Percentiles rank a stretch among this genome's conserved stretches.
phyloP scores from a whole-genome alignment of 345 rosid genomes.

The Limnanthes douglasii region DNA sequence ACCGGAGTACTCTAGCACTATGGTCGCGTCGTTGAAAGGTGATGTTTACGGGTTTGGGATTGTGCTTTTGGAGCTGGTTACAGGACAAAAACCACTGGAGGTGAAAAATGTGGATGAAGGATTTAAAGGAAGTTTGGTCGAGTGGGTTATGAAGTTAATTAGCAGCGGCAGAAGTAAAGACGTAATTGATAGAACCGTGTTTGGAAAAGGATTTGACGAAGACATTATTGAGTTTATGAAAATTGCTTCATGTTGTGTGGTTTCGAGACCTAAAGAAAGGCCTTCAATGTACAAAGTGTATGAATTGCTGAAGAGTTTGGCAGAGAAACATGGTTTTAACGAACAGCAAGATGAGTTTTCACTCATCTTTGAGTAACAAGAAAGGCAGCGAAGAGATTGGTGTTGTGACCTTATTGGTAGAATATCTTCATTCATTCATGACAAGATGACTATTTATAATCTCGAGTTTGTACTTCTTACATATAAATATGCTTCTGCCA shows the following conservation, averaged over 20 bases:
- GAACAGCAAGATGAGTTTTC: conserved; percentile 34
- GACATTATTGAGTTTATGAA: conserved; percentile 27
- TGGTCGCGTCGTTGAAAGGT: conserved; percentile 19
- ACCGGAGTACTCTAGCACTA: conserved; percentile 18
- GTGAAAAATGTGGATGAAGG: conserved; percentile 12
- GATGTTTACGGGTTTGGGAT: conserved; percentile 23
- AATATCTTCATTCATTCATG: too few species aligned
- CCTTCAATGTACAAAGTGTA: conserved; percentile 30
- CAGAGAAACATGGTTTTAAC: conserved; percentile 22
- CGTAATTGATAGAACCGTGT: conserved; percentile 21
- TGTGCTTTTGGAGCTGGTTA: conserved; percentile 20
- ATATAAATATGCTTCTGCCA: too few species aligned
- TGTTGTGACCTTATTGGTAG: too few species aligned
- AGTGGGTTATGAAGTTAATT: conserved; percentile 16
- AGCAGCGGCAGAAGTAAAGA: conserved; percentile 22
- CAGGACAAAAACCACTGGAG: conserved; percentile 17
- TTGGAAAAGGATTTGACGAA: conserved; percentile 22
- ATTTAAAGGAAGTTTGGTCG: conserved; percentile 18
- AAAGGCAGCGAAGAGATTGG: too few species aligned
- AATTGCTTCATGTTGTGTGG: conserved; percentile 30
- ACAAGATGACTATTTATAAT: too few species aligned
- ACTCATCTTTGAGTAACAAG: conserved; percentile 21
- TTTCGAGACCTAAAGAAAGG: conserved; percentile 33
- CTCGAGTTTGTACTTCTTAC: too few species aligned
- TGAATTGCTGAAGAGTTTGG: conserved; percentile 27